Evolutionary conservation across 805 yeast genomes (phyloP).

Genomic region (Wickerhamomyces bisporus): DNA sequence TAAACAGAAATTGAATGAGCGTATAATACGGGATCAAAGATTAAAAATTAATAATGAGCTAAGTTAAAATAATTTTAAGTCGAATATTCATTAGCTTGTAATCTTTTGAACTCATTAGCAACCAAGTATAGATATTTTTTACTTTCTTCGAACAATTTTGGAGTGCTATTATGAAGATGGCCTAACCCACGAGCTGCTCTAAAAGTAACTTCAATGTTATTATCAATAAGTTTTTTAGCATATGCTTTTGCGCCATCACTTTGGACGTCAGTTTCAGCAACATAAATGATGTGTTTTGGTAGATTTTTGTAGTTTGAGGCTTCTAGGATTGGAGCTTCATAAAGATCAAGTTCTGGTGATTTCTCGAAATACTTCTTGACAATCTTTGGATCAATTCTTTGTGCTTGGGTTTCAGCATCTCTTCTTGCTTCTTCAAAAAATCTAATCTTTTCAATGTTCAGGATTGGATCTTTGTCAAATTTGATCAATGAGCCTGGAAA

Average conservation of each 20-base stretch:
- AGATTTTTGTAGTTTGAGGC: not conserved
- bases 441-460: not conserved
- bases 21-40: too few species aligned
- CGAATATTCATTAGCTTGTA: not conserved
- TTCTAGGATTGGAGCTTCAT: not conserved
- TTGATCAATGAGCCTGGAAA: not conserved
- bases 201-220: not conserved
- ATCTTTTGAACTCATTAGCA: not conserved
- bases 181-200: not conserved
- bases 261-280: slow-evolving; percentile 1
- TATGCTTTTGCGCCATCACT: slow-evolving; percentile 1
- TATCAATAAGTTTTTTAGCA: slow-evolving; percentile 1
- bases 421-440: slow-evolving; percentile 1
- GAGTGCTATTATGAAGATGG: not conserved
- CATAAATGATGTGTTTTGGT: slow-evolving; percentile 1
- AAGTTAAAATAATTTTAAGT: too few species aligned
- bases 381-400: not conserved
- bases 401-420: not conserved
- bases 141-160: not conserved
- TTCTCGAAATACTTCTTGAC: not conserved
- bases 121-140: not conserved
- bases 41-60: too few species aligned
- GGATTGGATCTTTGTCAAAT: slow-evolving; percentile 1
- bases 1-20: too few species aligned
- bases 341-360: not conserved